Evolutionary conservation across 805 yeast genomes (phyloP), one percentile per base, ranked within the genome.

Genomic region (Monosporozyma unispora): DNA sequence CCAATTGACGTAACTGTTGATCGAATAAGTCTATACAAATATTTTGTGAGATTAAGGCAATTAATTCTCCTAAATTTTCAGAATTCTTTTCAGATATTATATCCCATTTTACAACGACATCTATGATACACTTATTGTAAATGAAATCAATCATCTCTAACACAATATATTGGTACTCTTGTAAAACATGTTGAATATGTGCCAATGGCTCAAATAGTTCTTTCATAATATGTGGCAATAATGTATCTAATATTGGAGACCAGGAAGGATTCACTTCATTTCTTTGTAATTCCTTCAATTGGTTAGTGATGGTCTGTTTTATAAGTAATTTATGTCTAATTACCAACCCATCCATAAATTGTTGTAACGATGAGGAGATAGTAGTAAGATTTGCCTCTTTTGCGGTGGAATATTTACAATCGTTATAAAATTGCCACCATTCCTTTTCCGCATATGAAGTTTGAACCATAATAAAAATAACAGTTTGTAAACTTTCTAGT

Each of bases 81-180:
- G 70, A 63, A 45, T 59, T 61, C 23, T 50, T 59, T 46, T 64
- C 70, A 4, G 69, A 64, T 4, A 66, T 64, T 16, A 64, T 56
- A n/a, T 55, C 53, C 68, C 69, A 66, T 9, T 54, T 43, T 8
- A 62, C 47, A 3, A 66, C 57, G 11, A 51, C 44, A 12, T 54
- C 48, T 2, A 55, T 49, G 11, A 63, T 51, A 35, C 59, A 57
- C 4, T 56, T 57, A 9, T 49, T 48, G 46, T 60, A 63, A 9
- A 62, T 38, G 46, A 57, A 63, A 4, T 51, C 39, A 21, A 62
- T 29, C 25, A 60, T 54, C 4, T 48, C 33, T n/a, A 54, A 16
- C n/a, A 59, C 23, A 35, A 42, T 45, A 4, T 31, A 23, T 16
- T 50, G 48, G 23, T 54, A 52, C 27, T 55, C 59, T 8, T 4